phyloP scores from a whole-genome alignment of 495 filamentous ascomycete species.

The Lasiosphaeriaceae sp. region DNA sequence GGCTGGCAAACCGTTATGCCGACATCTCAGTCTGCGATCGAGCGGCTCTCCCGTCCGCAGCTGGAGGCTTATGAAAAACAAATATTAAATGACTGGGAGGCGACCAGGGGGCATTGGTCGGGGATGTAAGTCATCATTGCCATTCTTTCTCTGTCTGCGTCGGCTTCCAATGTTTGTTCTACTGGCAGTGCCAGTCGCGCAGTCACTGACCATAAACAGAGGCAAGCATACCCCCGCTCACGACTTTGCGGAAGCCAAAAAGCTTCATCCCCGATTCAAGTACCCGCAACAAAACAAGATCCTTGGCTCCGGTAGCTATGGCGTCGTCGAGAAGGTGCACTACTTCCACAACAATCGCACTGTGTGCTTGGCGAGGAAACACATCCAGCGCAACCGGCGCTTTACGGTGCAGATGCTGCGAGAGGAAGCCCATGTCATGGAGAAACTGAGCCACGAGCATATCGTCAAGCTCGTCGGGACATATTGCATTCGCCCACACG shows the following conservation, averaged over 20 bases:
- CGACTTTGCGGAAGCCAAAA: constrained; percentile 30
- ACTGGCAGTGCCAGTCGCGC: constrained; percentile 1
- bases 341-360: constrained; percentile 25
- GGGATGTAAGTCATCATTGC: constrained; percentile 25
- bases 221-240: constrained; percentile 30
- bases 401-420: constrained; percentile 27
- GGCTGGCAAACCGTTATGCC: constrained; percentile 33
- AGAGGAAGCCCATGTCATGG: constrained; percentile 42
- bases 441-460: constrained; percentile 38
- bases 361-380: constrained; percentile 33
- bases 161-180: not conserved
- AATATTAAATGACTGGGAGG: constrained; percentile 31
- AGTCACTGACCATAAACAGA: constrained; percentile 7
- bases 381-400: constrained; percentile 20
- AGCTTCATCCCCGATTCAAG: constrained; percentile 25
- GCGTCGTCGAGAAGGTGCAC: constrained; percentile 34
- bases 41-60: constrained; percentile 22
- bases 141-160: not conserved
- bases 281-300: constrained; percentile 14
- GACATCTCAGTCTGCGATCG: constrained; percentile 24
- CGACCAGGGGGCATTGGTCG: constrained; percentile 27
- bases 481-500: constrained; percentile 28
- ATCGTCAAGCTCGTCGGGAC: constrained; percentile 42
- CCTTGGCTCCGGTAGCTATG: constrained; percentile 31
- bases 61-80: constrained; percentile 28